These are phyloP conservation scores for Corymbia citriodora DNA, from an alignment of 441 rosid species.

Conservation along the genomic window DNA sequence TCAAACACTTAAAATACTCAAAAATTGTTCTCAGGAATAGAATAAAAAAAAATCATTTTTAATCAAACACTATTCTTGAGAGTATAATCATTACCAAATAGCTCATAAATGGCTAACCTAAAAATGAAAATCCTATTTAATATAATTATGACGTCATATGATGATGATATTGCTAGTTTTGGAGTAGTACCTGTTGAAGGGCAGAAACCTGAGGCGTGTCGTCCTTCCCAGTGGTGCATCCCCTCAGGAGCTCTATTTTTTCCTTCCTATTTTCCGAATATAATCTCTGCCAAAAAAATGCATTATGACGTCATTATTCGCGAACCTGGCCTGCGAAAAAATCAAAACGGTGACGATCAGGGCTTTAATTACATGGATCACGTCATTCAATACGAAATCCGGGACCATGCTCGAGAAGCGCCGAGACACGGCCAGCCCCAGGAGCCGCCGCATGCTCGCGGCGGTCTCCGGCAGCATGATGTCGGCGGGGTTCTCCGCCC, in stretches of 20 bases:
- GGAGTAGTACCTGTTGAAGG: slow-evolving; percentile 44
- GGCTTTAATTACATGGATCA: slow-evolving; percentile 26
- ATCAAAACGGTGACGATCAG: neutral
- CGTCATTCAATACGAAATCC: slow-evolving; percentile 48
- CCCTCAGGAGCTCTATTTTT: slow-evolving; percentile 62
- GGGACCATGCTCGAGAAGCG: slow-evolving; percentile 33
- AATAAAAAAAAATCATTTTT: too few relatives aligned
- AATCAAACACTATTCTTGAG: too few relatives aligned
- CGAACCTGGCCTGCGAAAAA: neutral
- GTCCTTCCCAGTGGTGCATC: slow-evolving; percentile 31
- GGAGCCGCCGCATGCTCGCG: slow-evolving; percentile 39
- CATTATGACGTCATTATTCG: neutral
- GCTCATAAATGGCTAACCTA: neutral
- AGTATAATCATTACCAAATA: too few relatives aligned
- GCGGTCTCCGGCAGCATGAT: slow-evolving; percentile 70
- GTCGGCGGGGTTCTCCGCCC: slow-evolving; percentile 37
- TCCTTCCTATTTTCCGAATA: slow-evolving; percentile 53
- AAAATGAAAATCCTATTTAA: neutral
- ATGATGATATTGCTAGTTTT: neutral
- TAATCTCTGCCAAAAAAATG: slow-evolving; percentile 30
- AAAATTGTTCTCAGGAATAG: too few relatives aligned
- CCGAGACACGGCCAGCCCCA: slow-evolving; percentile 30
- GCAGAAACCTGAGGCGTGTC: slow-evolving; percentile 39
- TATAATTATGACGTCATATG: neutral
- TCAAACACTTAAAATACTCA: too few relatives aligned